Conservation (phyloP, 176 grass and related monocot species). For the Carex littledalei region DNA sequence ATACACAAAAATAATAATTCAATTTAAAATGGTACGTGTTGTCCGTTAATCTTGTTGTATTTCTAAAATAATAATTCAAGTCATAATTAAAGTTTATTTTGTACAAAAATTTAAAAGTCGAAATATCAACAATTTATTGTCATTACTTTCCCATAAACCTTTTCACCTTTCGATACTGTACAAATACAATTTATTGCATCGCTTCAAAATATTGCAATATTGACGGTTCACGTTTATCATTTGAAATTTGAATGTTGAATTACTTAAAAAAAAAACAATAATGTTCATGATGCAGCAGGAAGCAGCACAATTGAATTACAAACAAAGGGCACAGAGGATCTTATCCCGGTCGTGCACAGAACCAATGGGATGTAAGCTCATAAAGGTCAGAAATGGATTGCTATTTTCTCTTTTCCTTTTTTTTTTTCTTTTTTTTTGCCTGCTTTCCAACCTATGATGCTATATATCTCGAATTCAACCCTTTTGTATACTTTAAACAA, state of each 20-base stretch:
- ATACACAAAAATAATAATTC: no score
- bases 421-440: slow-evolving; percentile 12
- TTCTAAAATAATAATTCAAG: no score
- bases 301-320: neutral
- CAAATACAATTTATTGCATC: no score
- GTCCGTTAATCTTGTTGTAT: no score
- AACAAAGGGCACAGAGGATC: neutral
- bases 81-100: no score
- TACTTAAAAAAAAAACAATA: neutral
- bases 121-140: no score
- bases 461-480: slow-evolving; percentile 59
- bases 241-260: neutral
- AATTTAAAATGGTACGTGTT: no score
- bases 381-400: slow-evolving; percentile 41
- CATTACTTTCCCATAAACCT: no score
- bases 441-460: slow-evolving; percentile 33
- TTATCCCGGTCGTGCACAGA: neutral
- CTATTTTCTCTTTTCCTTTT: slow-evolving; percentile 22
- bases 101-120: no score
- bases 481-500: slow-evolving; percentile 38
- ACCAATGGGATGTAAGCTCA: slow-evolving; percentile 8
- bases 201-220: no score
- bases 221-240: no score
- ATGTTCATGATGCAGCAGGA: neutral
- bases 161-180: no score